phyloP scores from a whole-genome alignment of 179 eudicot species.

The Sideroxylon spinosum region DNA sequence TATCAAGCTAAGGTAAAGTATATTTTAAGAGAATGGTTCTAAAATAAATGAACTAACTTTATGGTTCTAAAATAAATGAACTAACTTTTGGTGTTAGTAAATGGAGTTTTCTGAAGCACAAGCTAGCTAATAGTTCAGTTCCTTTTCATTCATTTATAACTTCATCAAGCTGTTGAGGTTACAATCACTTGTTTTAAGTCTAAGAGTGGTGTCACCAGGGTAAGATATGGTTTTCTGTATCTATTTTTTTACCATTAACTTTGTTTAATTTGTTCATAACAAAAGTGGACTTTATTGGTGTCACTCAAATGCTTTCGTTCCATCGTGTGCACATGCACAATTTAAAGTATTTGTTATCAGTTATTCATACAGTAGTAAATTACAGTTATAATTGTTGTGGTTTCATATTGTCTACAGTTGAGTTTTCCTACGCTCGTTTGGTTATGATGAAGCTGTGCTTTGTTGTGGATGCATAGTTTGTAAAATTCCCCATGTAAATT shows the following conservation, averaged over 20 bases:
- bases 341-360: background rate
- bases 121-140: background rate
- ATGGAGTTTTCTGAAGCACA: background rate
- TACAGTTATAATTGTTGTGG: background rate
- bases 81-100: background rate
- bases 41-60: background rate
- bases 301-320: background rate
- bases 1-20: too few species aligned
- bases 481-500: background rate
- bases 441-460: background rate
- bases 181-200: background rate
- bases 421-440: background rate
- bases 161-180: background rate
- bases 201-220: background rate
- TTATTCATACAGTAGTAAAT: background rate
- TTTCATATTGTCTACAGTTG: background rate
- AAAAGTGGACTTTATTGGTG: too few species aligned
- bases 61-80: background rate
- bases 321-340: background rate
- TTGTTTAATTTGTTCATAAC: too few species aligned
- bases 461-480: background rate
- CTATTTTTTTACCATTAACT: too few species aligned
- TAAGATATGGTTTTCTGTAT: background rate
- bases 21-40: background rate
- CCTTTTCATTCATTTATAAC: background rate